phyloP scores from a whole-genome alignment of 345 rosid species.

The Microthlaspi erraticum region DNA sequence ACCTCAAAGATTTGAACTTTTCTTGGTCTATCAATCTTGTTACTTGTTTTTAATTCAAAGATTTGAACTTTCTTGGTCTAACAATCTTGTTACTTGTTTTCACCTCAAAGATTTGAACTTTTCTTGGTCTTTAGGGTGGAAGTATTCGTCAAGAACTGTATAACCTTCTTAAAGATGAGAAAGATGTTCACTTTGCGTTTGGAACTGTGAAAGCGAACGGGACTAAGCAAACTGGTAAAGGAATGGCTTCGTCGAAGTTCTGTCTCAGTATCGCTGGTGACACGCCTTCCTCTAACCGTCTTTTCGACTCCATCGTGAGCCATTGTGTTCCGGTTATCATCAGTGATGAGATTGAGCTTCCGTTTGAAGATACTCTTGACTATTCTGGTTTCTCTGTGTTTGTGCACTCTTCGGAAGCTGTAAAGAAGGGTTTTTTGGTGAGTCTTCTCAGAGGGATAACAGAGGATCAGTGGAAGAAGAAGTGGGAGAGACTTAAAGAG shows the following conservation, averaged over 20 bases:
- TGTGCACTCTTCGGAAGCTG: conserved; percentile 71
- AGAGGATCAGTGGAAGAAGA: conserved; percentile 64
- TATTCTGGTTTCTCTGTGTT: conserved; percentile 77
- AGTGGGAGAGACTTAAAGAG: conserved; percentile 75
- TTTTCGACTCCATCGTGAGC: conserved; percentile 82
- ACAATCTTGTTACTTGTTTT: background rate
- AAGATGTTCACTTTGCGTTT: conserved; percentile 81
- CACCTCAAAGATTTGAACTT: background rate
- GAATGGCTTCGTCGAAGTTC: conserved; percentile 88
- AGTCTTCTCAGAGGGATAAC: conserved; percentile 65
- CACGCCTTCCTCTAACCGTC: conserved; percentile 94
- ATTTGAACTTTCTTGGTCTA: conserved; percentile 50
- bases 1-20: background rate
- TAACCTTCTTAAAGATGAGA: conserved; percentile 86
- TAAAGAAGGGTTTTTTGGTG: conserved; percentile 67
- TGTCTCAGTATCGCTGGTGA: conserved; percentile 95
- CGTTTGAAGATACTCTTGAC: conserved; percentile 88
- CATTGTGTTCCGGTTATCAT: conserved; percentile 91
- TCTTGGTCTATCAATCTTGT: conserved; percentile 6
- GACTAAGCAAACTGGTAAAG: conserved; percentile 65
- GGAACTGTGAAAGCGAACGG: conserved; percentile 76
- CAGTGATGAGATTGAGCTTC: conserved; percentile 86
- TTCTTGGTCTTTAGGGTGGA: conserved; percentile 63
- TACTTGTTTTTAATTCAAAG: conserved; percentile 54
- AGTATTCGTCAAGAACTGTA: conserved; percentile 78